These are phyloP conservation scores for Plasmopara viticola DNA, from an alignment of 352 stramenopile species.

Conservation along the genomic window DNA sequence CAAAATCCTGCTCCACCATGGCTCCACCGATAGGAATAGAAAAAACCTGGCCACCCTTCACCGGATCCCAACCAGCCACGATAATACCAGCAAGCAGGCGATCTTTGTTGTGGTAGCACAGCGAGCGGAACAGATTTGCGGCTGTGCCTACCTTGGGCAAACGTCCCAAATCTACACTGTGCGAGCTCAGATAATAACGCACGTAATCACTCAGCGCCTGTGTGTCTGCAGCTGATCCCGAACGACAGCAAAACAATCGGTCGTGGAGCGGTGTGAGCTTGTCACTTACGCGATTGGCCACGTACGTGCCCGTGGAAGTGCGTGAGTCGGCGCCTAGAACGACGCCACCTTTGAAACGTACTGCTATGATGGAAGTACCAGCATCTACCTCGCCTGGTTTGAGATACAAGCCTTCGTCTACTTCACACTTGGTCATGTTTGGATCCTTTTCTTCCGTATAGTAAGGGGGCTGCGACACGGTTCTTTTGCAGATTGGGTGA, in stretches of 20 bases:
- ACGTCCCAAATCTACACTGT: slow-evolving; percentile 81
- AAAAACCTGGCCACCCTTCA: slow-evolving; percentile 95
- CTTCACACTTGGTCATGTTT: slow-evolving; percentile 39
- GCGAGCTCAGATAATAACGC: slow-evolving; percentile 69
- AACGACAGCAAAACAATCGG: slow-evolving; percentile 96
- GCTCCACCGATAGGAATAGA: slow-evolving; percentile 93
- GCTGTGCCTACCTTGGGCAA: slow-evolving; percentile 94
- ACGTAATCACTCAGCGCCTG: slow-evolving; percentile 88
- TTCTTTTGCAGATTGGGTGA: slow-evolving; percentile 2
- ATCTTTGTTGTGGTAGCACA: slow-evolving; percentile 99
- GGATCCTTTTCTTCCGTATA: slow-evolving; percentile 16
- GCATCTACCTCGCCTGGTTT: slow-evolving; percentile 91
- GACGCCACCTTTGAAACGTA: slow-evolving; percentile 94
- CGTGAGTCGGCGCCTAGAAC: slow-evolving; percentile 94
- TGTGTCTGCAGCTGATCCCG: slow-evolving; percentile 96
- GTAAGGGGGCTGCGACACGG: not conserved
- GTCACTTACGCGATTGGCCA: slow-evolving; percentile 96
- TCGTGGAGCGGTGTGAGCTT: slow-evolving; percentile 97
- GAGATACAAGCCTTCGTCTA: slow-evolving; percentile 64
- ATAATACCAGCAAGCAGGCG: slow-evolving; percentile 94
- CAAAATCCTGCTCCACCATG: slow-evolving; percentile 96
- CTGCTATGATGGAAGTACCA: slow-evolving; percentile 98
- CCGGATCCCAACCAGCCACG: slow-evolving; percentile 95
- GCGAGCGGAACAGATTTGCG: slow-evolving; percentile 93
- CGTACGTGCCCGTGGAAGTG: slow-evolving; percentile 94